Base-by-base conservation (phyloP, 2,329 filamentous ascomycete species). In the Verticillium nubilum region DNA sequence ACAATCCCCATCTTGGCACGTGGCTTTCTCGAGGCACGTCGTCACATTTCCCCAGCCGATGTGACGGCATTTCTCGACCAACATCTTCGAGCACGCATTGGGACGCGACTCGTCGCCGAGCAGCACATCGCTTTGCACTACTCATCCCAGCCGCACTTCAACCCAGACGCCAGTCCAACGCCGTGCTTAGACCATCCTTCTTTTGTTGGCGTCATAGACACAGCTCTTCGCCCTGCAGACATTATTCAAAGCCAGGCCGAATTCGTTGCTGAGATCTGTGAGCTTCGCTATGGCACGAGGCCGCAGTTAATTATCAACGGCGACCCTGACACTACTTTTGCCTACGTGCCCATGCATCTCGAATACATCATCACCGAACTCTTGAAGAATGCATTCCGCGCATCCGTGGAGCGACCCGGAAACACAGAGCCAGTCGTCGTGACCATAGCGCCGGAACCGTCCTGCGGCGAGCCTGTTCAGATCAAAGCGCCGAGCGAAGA, bases 341-440 rank as follows among this genome's bases (percentile, higher is more conserved):
- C 94, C 23, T 95, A 96, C 69, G 88, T 99, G 9, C 95, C 95
- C 15, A 95, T 96, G 72, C 95, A 99, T 73, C 83, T 99, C 26
- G 94, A 98, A 74, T 99, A 99, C 73, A 97, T 99, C 64, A 85
- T 97, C 64, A 99, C 94, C 0, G 95, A 99, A 74, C 82, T 99
- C 1, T 83, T 99, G 60, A 99, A 99, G 75, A 99, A 99, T 70
- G 91, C 93, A 1, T 99, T 98, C 77, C 86, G 95, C 52, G 94
- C 95, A 4, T 96, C 92, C 0, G 87, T 98, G 10, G 95, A 99
- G 74, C 88, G 84, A 60, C 86, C 87, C n/a, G 87, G 85, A 68
- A 88, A 90, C 66, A 82, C 84, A 50, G 90, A 96, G 64, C 91
- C 94, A 1, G 82, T 99, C 47, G 91, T 97, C 65, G 88, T 98